These are phyloP conservation scores for Gossypium davidsonii DNA, from an alignment of 441 rosid genomes.

Conservation along the genomic window DNA sequence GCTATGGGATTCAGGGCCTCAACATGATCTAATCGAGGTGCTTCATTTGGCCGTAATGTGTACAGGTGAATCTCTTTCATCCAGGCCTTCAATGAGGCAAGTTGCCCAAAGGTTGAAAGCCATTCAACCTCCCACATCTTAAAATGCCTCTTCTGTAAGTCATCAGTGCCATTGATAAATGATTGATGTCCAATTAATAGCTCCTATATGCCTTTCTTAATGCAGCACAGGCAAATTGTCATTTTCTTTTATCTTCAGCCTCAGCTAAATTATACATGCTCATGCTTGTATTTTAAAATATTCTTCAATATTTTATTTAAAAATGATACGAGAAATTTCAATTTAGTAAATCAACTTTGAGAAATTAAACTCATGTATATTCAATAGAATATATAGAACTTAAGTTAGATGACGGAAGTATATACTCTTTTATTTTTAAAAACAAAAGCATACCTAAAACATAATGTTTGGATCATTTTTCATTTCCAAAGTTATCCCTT, in stretches of 20 bases:
- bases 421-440: too few relatives aligned
- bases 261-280: too few relatives aligned
- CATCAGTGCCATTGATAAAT: not conserved
- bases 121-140: constrained; percentile 25
- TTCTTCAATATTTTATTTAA: too few relatives aligned
- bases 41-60: constrained; percentile 36
- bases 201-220: not conserved
- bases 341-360: too few relatives aligned
- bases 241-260: not conserved
- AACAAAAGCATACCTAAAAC: too few relatives aligned
- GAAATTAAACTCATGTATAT: too few relatives aligned
- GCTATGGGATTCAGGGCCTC: constrained; percentile 36
- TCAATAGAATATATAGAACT: too few relatives aligned
- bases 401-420: too few relatives aligned
- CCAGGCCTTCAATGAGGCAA: constrained; percentile 39
- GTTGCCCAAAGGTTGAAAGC: constrained; percentile 32
- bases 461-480: too few relatives aligned
- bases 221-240: not conserved
- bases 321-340: too few relatives aligned
- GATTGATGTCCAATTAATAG: not conserved
- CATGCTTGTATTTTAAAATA: too few relatives aligned
- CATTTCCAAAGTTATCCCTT: too few relatives aligned
- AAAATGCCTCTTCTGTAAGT: not conserved
- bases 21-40: constrained; percentile 29
- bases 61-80: constrained; percentile 30